phyloP scores from a whole-genome alignment of 208 protist genomes.

The Wallacemonas sp. region DNA sequence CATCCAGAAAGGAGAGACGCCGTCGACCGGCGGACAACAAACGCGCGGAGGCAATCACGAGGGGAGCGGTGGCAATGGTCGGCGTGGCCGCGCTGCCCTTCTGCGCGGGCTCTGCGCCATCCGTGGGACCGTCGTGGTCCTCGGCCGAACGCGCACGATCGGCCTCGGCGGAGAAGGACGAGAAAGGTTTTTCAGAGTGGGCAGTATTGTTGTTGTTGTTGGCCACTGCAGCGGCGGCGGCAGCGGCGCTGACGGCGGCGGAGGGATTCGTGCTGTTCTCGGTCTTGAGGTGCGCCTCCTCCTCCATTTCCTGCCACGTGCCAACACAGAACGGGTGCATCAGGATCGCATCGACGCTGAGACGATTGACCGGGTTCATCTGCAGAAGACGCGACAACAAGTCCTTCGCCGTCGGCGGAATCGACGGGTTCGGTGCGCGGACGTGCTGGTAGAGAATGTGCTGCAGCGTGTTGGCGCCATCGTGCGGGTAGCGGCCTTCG shows the following conservation, averaged over 20 bases:
- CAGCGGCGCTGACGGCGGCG: conserved; percentile 18
- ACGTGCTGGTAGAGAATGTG: conserved; percentile 76
- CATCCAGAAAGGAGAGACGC: background rate
- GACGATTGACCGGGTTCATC: conserved; percentile 47
- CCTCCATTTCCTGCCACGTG: conserved; percentile 15
- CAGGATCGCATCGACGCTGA: conserved; percentile 66
- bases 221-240: conserved; percentile 17
- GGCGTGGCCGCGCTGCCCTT: background rate
- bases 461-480: conserved; percentile 86
- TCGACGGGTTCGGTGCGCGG: conserved; percentile 39
- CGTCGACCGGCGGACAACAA: background rate
- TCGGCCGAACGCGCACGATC: too few species aligned
- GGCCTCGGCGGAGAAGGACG: too few species aligned
- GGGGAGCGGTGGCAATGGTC: background rate
- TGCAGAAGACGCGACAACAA: conserved; percentile 65
- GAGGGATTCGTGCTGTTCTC: conserved; percentile 1
- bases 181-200: too few species aligned
- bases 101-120: background rate
- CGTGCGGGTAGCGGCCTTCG: conserved; percentile 81
- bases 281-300: background rate
- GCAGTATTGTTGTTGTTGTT: too few species aligned
- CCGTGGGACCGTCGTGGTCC: background rate
- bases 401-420: conserved; percentile 56
- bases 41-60: background rate
- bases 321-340: conserved; percentile 61